Base-by-base conservation (phyloP, 2,329 filamentous ascomycete species). In the Rutstroemia sp. region DNA sequence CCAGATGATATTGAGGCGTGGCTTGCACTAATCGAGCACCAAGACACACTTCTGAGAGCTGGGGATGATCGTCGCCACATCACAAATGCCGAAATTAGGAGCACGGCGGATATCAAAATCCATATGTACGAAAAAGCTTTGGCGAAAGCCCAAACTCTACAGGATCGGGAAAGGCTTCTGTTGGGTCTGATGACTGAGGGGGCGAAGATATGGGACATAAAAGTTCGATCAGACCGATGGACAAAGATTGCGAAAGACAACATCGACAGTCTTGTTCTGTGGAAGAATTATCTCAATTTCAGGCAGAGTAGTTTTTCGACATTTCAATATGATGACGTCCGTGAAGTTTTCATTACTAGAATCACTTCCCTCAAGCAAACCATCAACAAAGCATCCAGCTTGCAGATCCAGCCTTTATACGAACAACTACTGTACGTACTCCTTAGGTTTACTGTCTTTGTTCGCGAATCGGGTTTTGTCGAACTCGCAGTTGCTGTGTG, bases 41-140 rank as follows among this genome's bases (percentile, higher is more conserved):
- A 97, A 71, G 83, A 90, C 59, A 70, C 72, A 2, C 75, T 95
- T 55, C 73, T 92, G 44, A 74, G 74, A 52, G 73, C 76, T 23
- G 75, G 76, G 25, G 72, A 76, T 21, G 71, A 71, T 59, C 74
- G 73, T 66, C 76, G 67, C 44, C 75, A 71, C 41, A 73, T 77
- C 23, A 84, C 82, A 0, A 73, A 75, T 27, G 81, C 84, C 3
- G 87, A 94, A 66, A 74, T 76, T 51, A 79, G 79, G 59, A 86
- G 86, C 60, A 81, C 89, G 54, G 85, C 90, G 3, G 87, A 94
- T 61, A 83, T 96, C 55, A 92, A 90, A 62, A 73, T 95, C 2
- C 83, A 86, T 2, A 82, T 95, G 59, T 88, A 92, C 59, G 83
- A 92, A 61, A 85, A 90, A 59, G 92, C 92, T 0, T 70, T 96